Evolutionary conservation across 176 grass and related monocot species (phyloP), one percentile per base, ranked within the genome.

Genomic region (Musa schizocarpa): DNA sequence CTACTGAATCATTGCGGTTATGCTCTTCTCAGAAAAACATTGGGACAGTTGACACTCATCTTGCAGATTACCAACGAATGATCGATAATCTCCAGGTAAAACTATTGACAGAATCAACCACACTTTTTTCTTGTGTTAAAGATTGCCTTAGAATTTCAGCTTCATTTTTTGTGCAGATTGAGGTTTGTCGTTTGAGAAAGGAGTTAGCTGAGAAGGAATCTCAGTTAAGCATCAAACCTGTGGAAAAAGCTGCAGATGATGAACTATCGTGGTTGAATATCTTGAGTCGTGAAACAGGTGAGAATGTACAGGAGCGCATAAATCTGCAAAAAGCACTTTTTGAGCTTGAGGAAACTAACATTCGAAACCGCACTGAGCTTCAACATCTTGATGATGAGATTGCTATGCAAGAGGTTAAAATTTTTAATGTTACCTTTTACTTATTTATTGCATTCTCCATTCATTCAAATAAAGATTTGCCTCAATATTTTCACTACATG

Each of bases 311-410:
- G 70, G 95, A 99, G 82, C 87, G 88, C 61, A 99, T 99, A 85
- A 99, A 99, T 76, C 86, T 99, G 64, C 95, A 99, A 76, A 99
- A 94, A 76, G 95, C 95, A n/a, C 73, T 99, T 56, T 99, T 99
- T 89, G 95, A 99, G 72, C 80, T 99, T 1, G 91, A 99, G 84
- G 95, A 99, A 85, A 99, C 88, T 52, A 99, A 99, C 77, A 92
- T 89, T 74, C 90, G 22, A 54, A 99, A 99, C 49, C 88, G 88
- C 50, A 86, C 86, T 73, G 88, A 99, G 79, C 86, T 99, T 71
- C 90, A 92, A 81, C 86, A 86, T 88, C 91, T 99, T 81, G 95
- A 99, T 26, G 88, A 91, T 81, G 86, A 82, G 2, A 99, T 99
- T 75, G 91, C 86, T 9, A 87, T 81, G 63, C 88, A 89, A 54